A percentile compares a stretch with the other conserved stretches of the same genome.
phyloP scores from a whole-genome alignment of 2,329 filamentous ascomycete genomes.

The Colletotrichum sp. region DNA sequence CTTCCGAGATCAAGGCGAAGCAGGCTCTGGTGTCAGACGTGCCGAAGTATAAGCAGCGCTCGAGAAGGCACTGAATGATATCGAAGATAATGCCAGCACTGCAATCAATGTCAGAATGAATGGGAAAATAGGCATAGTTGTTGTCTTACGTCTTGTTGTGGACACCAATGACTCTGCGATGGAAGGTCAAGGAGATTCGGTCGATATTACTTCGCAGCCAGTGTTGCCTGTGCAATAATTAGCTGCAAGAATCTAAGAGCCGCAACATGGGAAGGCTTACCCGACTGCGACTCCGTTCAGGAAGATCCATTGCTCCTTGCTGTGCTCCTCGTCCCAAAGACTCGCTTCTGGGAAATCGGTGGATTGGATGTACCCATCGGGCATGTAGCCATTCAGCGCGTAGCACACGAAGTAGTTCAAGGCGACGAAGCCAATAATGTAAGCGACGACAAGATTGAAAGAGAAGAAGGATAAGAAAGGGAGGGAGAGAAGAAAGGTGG shows the following conservation, averaged over 20 bases:
- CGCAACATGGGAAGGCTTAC: slow-evolving; percentile 39
- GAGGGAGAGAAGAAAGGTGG: slow-evolving; percentile 62
- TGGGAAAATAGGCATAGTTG: accelerated
- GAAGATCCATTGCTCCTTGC: slow-evolving; percentile 79
- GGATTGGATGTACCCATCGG: slow-evolving; percentile 47
- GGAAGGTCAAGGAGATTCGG: slow-evolving; percentile 73
- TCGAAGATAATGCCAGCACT: slow-evolving; percentile 74
- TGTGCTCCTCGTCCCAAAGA: slow-evolving; percentile 35
- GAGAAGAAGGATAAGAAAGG: slow-evolving; percentile 51
- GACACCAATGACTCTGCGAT: slow-evolving; percentile 72
- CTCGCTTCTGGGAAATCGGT: slow-evolving; percentile 43
- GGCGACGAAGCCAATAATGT: slow-evolving; percentile 46
- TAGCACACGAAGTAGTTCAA: slow-evolving; percentile 56
- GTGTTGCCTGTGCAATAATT: slow-evolving; percentile 47
- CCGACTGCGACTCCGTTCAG: slow-evolving; percentile 74
- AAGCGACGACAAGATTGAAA: slow-evolving; percentile 49
- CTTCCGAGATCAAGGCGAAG: slow-evolving; percentile 65
- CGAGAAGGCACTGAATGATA: slow-evolving; percentile 76
- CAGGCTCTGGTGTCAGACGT: slow-evolving; percentile 71
- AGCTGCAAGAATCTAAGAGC: not conserved
- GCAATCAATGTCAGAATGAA: not conserved
- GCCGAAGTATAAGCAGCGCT: slow-evolving; percentile 75
- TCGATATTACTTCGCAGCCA: slow-evolving; percentile 77
- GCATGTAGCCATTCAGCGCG: slow-evolving; percentile 53
- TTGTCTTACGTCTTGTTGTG: slow-evolving; percentile 69